These are phyloP conservation scores for Ogataea sp. DNA, from an alignment of 805 yeast genomes.

Conservation along the genomic window DNA sequence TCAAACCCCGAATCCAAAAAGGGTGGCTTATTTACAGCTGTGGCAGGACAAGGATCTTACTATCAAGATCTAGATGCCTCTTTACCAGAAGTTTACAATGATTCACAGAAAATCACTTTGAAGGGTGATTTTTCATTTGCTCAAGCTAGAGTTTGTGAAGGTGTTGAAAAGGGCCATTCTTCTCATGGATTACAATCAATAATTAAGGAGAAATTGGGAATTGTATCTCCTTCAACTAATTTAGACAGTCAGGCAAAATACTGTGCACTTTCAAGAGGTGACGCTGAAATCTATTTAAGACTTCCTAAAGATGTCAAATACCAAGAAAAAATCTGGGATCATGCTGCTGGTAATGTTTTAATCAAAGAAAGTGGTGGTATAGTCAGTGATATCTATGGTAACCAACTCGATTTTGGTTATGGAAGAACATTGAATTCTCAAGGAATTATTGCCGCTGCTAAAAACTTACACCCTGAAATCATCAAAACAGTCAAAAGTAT, in stretches of 20 bases:
- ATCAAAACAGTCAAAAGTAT: conserved; percentile 37
- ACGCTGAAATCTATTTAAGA: conserved; percentile 87
- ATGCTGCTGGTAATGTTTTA: conserved; percentile 89
- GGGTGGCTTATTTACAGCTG: conserved; percentile 76
- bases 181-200: conserved; percentile 78
- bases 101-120: conserved; percentile 41
- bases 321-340: conserved; percentile 97
- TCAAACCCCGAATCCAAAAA: conserved; percentile 30
- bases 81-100: conserved; percentile 29
- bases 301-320: conserved; percentile 71
- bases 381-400: conserved; percentile 80
- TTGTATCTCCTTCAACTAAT: conserved; percentile 53
- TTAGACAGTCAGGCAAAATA: conserved; percentile 96
- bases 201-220: conserved; percentile 58
- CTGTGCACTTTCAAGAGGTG: conserved; percentile 84
- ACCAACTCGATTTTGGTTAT: conserved; percentile 66
- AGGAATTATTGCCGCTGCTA: conserved; percentile 86
- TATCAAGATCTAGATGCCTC: conserved; percentile 34
- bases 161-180: conserved; percentile 93
- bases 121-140: conserved; percentile 35
- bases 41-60: conserved; percentile 60
- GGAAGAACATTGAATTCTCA: conserved; percentile 79
- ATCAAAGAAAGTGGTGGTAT: conserved; percentile 87
- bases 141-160: conserved; percentile 71
- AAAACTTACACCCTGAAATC: conserved; percentile 38